Evolutionary conservation across 345 rosid genomes (phyloP).

Genomic region (Camelina laxa): DNA sequence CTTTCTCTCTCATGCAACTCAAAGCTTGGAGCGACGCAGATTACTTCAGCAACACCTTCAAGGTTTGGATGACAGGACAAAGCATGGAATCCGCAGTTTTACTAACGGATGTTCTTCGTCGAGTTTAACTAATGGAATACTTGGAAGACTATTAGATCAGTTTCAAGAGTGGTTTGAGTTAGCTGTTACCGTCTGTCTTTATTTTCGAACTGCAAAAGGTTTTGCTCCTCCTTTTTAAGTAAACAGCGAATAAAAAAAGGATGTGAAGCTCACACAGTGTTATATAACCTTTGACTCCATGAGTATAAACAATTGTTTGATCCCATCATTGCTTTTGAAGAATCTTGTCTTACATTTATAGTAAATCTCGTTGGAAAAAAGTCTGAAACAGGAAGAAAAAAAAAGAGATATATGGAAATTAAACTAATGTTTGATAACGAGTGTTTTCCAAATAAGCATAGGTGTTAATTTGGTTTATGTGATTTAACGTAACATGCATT

Average conservation of each 20-base stretch:
- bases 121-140: conserved; percentile 19
- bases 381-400: neutral
- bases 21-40: conserved; percentile 61
- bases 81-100: conserved; percentile 51
- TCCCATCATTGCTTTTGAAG: conserved; percentile 10
- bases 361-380: conserved; percentile 5
- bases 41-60: conserved; percentile 62
- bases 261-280: conserved; percentile 19
- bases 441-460: conserved; percentile 13
- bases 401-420: neutral
- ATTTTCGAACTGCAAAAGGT: conserved; percentile 6
- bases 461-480: neutral
- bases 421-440: neutral
- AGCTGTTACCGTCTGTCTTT: conserved; percentile 12
- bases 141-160: conserved; percentile 20
- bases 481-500: neutral
- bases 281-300: neutral
- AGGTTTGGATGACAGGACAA: conserved; percentile 71
- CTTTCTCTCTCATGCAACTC: conserved; percentile 62
- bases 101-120: conserved; percentile 49
- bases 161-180: conserved; percentile 1
- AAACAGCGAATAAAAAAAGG: conserved; percentile 29
- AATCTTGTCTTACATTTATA: conserved; percentile 3
- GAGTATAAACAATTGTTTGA: conserved; percentile 10
- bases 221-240: conserved; percentile 33